phyloP scores from a whole-genome alignment of 495 filamentous ascomycete species.

The Penicillium chermesinum region DNA sequence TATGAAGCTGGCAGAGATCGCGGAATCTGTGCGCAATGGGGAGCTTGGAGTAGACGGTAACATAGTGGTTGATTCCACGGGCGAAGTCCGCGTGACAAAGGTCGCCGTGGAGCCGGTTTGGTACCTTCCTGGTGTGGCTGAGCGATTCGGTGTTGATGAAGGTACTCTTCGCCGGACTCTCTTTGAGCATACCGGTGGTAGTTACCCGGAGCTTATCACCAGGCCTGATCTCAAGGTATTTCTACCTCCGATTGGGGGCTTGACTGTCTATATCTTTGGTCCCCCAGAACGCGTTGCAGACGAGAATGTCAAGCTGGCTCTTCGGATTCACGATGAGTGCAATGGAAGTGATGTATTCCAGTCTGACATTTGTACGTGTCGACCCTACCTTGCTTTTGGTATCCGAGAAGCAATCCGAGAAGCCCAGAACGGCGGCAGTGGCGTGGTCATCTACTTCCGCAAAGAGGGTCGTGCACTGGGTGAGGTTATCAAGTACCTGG shows the following conservation, averaged over 20 bases:
- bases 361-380: conserved; percentile 96
- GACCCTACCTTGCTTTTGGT: conserved; percentile 94
- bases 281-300: conserved; percentile 91
- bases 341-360: conserved; percentile 98
- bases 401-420: conserved; percentile 96
- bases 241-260: conserved; percentile 89
- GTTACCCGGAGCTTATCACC: conserved; percentile 89
- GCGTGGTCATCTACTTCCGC: conserved; percentile 98
- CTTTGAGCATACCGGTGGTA: conserved; percentile 93
- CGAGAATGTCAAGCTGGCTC: conserved; percentile 72
- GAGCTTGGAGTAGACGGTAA: conserved; percentile 82
- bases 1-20: conserved; percentile 94
- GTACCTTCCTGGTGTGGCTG: conserved; percentile 93
- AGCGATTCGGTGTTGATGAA: conserved; percentile 93
- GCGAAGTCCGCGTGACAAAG: conserved; percentile 93
- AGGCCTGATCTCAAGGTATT: conserved; percentile 92
- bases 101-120: conserved; percentile 94
- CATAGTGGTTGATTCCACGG: conserved; percentile 75
- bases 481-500: conserved; percentile 96
- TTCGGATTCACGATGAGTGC: conserved; percentile 95
- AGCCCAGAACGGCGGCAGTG: conserved; percentile 89
- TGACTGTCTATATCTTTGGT: conserved; percentile 97
- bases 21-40: conserved; percentile 74
- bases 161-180: conserved; percentile 75
- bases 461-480: conserved; percentile 94